These are phyloP conservation scores for Pichia sp. DNA, from an alignment of 1,139 yeast genomes.

Conservation along the genomic window DNA sequence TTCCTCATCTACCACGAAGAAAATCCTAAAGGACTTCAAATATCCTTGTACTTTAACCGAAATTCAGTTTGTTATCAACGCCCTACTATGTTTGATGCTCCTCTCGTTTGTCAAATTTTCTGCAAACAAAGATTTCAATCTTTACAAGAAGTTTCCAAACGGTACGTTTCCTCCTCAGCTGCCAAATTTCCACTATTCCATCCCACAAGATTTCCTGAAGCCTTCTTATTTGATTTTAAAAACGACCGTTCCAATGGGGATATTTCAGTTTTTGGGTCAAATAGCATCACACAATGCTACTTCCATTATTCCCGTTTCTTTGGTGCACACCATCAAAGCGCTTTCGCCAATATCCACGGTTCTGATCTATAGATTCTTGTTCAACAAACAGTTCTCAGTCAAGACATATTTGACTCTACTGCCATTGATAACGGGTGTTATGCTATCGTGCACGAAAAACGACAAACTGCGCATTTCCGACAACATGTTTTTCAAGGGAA, in stretches of 20 bases:
- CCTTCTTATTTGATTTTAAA: slow-evolving; percentile 49
- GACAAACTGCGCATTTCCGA: slow-evolving; percentile 19
- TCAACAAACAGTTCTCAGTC: slow-evolving; percentile 46
- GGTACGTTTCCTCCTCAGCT: slow-evolving; percentile 47
- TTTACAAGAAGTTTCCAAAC: slow-evolving; percentile 35
- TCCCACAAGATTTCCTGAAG: slow-evolving; percentile 31
- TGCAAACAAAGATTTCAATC: background rate
- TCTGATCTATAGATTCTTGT: slow-evolving; percentile 58
- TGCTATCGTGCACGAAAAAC: slow-evolving; percentile 64
- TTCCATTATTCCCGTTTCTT: slow-evolving; percentile 76
- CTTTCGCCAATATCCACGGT: slow-evolving; percentile 85
- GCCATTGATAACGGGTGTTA: slow-evolving; percentile 77
- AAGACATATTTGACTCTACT: slow-evolving; percentile 69
- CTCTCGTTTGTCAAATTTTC: slow-evolving; percentile 15
- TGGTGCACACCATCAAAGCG: slow-evolving; percentile 89
- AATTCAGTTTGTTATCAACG: slow-evolving; percentile 71
- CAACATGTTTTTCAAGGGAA: slow-evolving; percentile 46
- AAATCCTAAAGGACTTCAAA: slow-evolving; percentile 57
- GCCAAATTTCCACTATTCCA: slow-evolving; percentile 20
- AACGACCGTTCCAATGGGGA: slow-evolving; percentile 87
- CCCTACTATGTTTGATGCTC: slow-evolving; percentile 36
- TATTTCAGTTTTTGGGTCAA: slow-evolving; percentile 87
- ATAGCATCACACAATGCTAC: slow-evolving; percentile 87
- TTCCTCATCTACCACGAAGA: slow-evolving; percentile 73
- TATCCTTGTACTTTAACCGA: slow-evolving; percentile 84